A percentile compares a stretch with the other conserved stretches of the same genome.
Evolutionary conservation across 352 stramenopile genomes (phyloP).

Genomic region (Thalassiosira hispida): DNA sequence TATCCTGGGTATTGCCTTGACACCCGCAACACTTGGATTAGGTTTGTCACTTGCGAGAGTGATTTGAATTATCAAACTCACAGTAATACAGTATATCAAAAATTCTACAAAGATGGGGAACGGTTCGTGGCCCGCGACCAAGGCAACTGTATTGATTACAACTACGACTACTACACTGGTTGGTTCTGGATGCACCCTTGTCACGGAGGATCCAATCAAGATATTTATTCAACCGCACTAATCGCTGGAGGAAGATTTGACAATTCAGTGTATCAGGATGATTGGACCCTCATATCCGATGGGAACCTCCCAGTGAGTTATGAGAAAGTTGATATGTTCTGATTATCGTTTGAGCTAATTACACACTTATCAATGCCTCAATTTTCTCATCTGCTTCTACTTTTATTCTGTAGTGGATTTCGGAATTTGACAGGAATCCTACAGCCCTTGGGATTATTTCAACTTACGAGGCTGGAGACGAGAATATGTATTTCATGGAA

Average conservation of each 20-base stretch:
- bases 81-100: background rate
- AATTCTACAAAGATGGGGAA: too few species aligned
- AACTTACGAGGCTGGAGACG: conserved; percentile 39
- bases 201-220: too few species aligned
- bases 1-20: conserved; percentile 31
- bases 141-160: too few species aligned
- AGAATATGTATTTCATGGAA: conserved; percentile 35
- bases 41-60: background rate
- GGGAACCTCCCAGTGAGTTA: conserved; percentile 19
- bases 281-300: conserved; percentile 21
- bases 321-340: too few species aligned
- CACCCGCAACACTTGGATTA: background rate
- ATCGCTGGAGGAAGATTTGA: background rate
- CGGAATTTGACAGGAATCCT: conserved; percentile 42
- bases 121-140: too few species aligned
- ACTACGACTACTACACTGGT: too few species aligned
- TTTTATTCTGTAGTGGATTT: conserved; percentile 36
- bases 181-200: too few species aligned
- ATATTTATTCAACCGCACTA: too few species aligned
- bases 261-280: background rate
- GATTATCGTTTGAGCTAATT: too few species aligned
- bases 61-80: background rate
- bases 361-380: too few species aligned
- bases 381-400: too few species aligned
- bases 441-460: conserved; percentile 20